A percentile compares a stretch with the other conserved stretches of the same genome.
These are phyloP conservation scores for Fusarium succisae DNA, from an alignment of 2,329 filamentous ascomycete genomes.

Conservation along the genomic window DNA sequence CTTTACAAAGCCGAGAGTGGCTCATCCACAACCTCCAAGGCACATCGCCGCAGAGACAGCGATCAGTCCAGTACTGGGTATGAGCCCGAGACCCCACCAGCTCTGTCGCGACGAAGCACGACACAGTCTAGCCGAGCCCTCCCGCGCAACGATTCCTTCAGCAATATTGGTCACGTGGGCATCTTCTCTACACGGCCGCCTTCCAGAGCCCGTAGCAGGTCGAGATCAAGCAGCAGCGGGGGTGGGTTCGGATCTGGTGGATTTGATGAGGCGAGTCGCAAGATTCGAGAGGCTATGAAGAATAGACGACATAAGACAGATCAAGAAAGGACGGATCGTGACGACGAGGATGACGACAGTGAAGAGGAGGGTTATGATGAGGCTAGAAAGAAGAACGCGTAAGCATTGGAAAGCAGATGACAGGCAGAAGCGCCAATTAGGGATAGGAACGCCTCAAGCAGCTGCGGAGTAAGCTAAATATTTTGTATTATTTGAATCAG, in stretches of 20 bases:
- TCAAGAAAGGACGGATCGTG: slow-evolving; percentile 48
- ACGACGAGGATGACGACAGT: slow-evolving; percentile 52
- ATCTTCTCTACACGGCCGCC: slow-evolving; percentile 90
- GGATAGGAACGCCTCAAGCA: neutral
- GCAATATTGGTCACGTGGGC: slow-evolving; percentile 85
- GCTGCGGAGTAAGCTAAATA: neutral
- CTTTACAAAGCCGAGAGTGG: slow-evolving; percentile 53
- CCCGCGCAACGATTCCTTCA: slow-evolving; percentile 92
- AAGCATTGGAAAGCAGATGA: slow-evolving; percentile 5
- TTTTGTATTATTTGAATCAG: slow-evolving; percentile 28
- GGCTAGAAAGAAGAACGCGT: slow-evolving; percentile 54
- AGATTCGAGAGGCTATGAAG: slow-evolving; percentile 86
- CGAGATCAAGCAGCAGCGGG: slow-evolving; percentile 74
- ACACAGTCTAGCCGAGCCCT: slow-evolving; percentile 63
- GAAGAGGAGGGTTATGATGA: slow-evolving; percentile 55
- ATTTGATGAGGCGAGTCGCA: slow-evolving; percentile 83
- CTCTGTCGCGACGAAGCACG: slow-evolving; percentile 59
- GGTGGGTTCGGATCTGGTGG: slow-evolving; percentile 69
- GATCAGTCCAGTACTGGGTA: slow-evolving; percentile 55
- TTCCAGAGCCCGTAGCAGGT: slow-evolving; percentile 79
- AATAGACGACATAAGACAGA: slow-evolving; percentile 64
- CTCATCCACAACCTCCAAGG: slow-evolving; percentile 29
- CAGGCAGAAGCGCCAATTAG: neutral
- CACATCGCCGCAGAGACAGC: slow-evolving; percentile 56
- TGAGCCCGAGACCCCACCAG: slow-evolving; percentile 52